Conservation (phyloP, 768 basidiomycete species). For the Leucosporidium scottii region DNA sequence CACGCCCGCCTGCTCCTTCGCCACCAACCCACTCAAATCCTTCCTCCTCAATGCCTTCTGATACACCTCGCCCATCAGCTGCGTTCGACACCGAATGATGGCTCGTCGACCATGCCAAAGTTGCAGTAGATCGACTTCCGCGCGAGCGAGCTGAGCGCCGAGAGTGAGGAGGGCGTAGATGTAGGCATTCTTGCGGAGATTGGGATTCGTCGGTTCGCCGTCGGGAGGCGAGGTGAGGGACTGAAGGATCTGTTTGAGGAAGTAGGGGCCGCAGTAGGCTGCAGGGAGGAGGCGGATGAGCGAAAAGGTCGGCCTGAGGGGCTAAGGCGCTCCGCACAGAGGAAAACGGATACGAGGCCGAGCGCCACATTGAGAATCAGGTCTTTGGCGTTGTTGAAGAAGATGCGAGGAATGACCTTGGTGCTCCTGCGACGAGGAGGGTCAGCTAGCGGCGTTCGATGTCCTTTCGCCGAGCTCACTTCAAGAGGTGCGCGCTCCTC, state of each 20-base stretch:
- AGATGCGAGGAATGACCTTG: constrained; percentile 15
- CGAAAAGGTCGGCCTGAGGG: too few relatives aligned
- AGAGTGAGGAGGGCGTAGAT: constrained; percentile 30
- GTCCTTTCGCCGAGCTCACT: constrained; percentile 4
- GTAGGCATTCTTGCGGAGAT: constrained; percentile 19
- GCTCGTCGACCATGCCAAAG: constrained; percentile 22
- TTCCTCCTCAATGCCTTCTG: constrained; percentile 25
- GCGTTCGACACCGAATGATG: constrained; percentile 3
- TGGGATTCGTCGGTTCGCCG: background rate
- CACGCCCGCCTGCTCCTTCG: background rate
- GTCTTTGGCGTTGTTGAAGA: constrained; percentile 27
- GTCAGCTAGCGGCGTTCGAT: too few relatives aligned
- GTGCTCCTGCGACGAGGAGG: too few relatives aligned
- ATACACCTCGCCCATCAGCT: constrained; percentile 26
- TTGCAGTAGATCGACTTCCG: constrained; percentile 30
- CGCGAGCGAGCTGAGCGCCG: constrained; percentile 18
- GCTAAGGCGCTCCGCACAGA: too few relatives aligned
- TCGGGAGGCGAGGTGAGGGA: constrained; percentile 6
- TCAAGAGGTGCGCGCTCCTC: background rate
- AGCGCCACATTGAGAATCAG: constrained; percentile 13
- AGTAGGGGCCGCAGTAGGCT: constrained; percentile 22
- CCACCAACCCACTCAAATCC: constrained; percentile 17
- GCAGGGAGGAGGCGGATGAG: too few relatives aligned
- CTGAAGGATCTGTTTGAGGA: constrained; percentile 25
- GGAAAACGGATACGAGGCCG: background rate